Evolutionary conservation across 2,329 filamentous ascomycete species (phyloP).

Genomic region (Saccharata proteae): DNA sequence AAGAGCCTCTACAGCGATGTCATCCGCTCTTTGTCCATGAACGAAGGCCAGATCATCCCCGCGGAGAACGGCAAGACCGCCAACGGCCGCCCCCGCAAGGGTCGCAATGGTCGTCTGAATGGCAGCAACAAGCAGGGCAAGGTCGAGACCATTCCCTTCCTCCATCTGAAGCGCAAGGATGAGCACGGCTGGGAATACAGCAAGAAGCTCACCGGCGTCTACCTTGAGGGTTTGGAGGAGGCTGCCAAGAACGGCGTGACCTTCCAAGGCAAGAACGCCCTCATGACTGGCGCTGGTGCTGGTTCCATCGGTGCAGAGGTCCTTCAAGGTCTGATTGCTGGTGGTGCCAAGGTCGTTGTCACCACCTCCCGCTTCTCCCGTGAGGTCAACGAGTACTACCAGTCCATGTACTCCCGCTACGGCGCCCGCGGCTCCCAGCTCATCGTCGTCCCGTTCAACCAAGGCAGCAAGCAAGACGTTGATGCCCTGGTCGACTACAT

Average conservation of each 20-base stretch:
- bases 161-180: slow-evolving; percentile 89
- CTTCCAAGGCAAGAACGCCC: slow-evolving; percentile 86
- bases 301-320: slow-evolving; percentile 97
- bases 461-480: slow-evolving; percentile 95
- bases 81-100: slow-evolving; percentile 45
- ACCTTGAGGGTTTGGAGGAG: slow-evolving; percentile 82
- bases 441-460: slow-evolving; percentile 97
- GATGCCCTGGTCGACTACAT: slow-evolving; percentile 92
- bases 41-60: slow-evolving; percentile 91
- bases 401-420: slow-evolving; percentile 93
- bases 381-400: slow-evolving; percentile 97
- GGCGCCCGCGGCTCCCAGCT: slow-evolving; percentile 91
- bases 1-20: slow-evolving; percentile 91
- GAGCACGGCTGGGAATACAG: slow-evolving; percentile 97
- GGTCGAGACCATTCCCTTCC: slow-evolving; percentile 93
- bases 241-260: slow-evolving; percentile 79
- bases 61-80: slow-evolving; percentile 62
- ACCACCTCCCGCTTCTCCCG: slow-evolving; percentile 95
- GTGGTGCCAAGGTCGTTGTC: slow-evolving; percentile 91
- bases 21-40: slow-evolving; percentile 90
- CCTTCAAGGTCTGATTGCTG: slow-evolving; percentile 86
- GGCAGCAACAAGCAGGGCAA: slow-evolving; percentile 62
- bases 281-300: slow-evolving; percentile 97
- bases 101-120: slow-evolving; percentile 40
- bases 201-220: slow-evolving; percentile 91